Conservation (phyloP, 768 basidiomycete genomes). For the Collybia mongolica region DNA sequence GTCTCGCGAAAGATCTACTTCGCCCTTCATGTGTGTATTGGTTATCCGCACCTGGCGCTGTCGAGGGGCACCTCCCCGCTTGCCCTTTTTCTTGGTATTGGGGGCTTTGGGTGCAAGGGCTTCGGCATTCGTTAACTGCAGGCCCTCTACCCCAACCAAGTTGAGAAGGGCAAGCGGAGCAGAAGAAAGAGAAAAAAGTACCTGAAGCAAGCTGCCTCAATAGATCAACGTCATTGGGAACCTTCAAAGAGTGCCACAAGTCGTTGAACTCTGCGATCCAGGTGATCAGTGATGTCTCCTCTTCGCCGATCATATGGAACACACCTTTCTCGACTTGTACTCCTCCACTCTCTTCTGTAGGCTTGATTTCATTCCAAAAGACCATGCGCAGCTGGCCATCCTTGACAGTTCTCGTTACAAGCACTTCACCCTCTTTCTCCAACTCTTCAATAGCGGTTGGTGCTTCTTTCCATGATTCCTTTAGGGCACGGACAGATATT, state of each 20-base stretch:
- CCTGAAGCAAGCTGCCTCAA: constrained; percentile 75
- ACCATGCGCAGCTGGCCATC: constrained; percentile 84
- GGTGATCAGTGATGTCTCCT: constrained; percentile 7
- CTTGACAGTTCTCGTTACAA: constrained; percentile 83
- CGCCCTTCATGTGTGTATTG: constrained; percentile 83
- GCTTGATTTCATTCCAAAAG: constrained; percentile 88
- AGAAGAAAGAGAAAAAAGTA: constrained; percentile 24
- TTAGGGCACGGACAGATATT: constrained; percentile 77
- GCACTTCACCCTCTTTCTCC: constrained; percentile 85
- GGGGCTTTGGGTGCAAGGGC: constrained; percentile 52
- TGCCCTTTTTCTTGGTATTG: constrained; percentile 72
- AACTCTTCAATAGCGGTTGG: constrained; percentile 82
- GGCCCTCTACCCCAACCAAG: constrained; percentile 53
- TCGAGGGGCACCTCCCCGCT: constrained; percentile 69
- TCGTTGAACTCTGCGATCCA: constrained; percentile 72
- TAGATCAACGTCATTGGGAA: constrained; percentile 85
- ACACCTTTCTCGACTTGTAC: constrained; percentile 78
- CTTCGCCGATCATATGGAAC: not conserved
- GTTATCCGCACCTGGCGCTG: constrained; percentile 83
- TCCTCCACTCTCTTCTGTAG: constrained; percentile 69
- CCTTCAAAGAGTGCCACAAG: constrained; percentile 82
- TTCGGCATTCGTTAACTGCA: constrained; percentile 77
- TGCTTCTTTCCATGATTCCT: constrained; percentile 91
- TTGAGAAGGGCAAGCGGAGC: constrained; percentile 10
- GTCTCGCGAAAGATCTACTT: constrained; percentile 83